phyloP scores from a whole-genome alignment of 306 rosid species.

The Lupinus albus region DNA sequence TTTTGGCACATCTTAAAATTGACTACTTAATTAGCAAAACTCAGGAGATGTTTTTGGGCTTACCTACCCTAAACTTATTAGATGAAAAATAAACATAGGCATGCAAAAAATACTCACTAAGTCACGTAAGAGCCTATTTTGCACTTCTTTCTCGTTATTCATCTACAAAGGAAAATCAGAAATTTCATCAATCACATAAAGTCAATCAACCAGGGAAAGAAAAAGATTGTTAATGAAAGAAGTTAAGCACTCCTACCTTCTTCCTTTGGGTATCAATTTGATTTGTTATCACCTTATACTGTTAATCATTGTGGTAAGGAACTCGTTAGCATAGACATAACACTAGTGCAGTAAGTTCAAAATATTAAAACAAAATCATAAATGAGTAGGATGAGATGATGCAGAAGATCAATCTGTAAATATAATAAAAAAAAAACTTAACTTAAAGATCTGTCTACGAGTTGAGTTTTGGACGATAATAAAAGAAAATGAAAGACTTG shows the following conservation, averaged over 20 bases:
- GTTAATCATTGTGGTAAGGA: slow-evolving; percentile 37
- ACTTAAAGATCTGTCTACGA: too few relatives aligned
- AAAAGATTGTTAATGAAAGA: background rate
- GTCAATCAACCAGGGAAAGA: background rate
- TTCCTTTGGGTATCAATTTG: slow-evolving; percentile 61
- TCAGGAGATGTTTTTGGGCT: too few relatives aligned
- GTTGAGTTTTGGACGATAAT: too few relatives aligned
- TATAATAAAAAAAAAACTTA: background rate
- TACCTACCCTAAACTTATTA: too few relatives aligned
- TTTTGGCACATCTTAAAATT: too few relatives aligned
- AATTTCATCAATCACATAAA: slow-evolving; percentile 21
- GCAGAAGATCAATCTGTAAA: background rate
- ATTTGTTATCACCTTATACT: slow-evolving; percentile 54
- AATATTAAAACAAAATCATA: slow-evolving; percentile 4
- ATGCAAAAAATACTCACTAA: slow-evolving; percentile 43
- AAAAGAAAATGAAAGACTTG: too few relatives aligned
- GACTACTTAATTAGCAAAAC: too few relatives aligned
- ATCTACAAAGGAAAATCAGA: slow-evolving; percentile 39
- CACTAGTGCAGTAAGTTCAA: background rate
- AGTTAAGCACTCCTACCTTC: slow-evolving; percentile 52
- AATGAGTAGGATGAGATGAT: background rate
- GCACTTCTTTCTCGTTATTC: slow-evolving; percentile 52
- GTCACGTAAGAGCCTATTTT: slow-evolving; percentile 56
- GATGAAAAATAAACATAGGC: background rate
- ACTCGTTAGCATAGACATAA: slow-evolving; percentile 32